Evolutionary conservation across 805 yeast genomes (phyloP), one percentile per base, ranked within the genome.

Genomic region (Candida jianshihensis): DNA sequence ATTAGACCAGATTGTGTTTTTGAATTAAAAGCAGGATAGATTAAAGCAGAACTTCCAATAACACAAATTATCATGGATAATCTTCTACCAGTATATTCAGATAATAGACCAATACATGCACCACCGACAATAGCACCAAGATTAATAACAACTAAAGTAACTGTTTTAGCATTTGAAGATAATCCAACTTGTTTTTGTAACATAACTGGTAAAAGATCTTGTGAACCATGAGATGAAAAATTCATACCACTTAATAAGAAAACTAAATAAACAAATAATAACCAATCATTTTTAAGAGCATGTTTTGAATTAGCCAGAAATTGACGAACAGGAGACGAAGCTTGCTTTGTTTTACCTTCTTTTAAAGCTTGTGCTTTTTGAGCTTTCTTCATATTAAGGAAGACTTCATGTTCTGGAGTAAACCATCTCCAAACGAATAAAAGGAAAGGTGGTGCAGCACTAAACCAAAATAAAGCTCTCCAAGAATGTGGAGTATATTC

Each of bases 401-500:
- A 79, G 12, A 70, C 63, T 30, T 71, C 73, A 7, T 84, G 73
- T 57, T 81, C 88, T 3, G 83, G 83, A 33, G 72, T 63, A 29
- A 61, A 56, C 41, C 66, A 44, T 56, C 88, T 68, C 79, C 81
- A 78, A 19, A 63, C 40, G 31, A 78, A 68, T 35, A 81, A 62
- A 14, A 80, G 49, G 11, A 74, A 68, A 2, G 85, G 80, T 9
- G 80, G 73, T 24, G 79, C 79, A n/a, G 86, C 72, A 20, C 77
- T 69, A 51, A 82, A 80, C 88, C 88, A 81, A 58, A 77, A 81
- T 30, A 80, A 60, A 1, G 84, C 70, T 49, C 86, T 66, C 90
- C 90, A 81, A 6, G 73, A 70, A 43, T 77, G 73, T 4, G 59
- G 48, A 5, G 70, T 54, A 40, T 70, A 69, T 37, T 68, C 64